Conservation (phyloP, 495 filamentous ascomycete species). For the Aspergillus incahuasiensis region DNA sequence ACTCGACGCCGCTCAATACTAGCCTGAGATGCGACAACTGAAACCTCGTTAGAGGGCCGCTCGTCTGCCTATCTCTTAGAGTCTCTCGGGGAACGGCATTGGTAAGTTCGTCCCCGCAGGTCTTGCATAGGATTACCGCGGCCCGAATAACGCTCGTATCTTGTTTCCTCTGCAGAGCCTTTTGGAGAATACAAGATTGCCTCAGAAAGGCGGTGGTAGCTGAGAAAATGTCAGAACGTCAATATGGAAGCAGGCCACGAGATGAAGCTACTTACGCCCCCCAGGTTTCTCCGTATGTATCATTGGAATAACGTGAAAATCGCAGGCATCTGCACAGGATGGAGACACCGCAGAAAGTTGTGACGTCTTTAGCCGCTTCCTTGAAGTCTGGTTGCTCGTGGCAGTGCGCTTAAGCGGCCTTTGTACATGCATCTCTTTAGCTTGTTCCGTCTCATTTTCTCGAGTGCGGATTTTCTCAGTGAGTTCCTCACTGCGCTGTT, state of each 20-base stretch:
- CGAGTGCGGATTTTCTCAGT: constrained; percentile 17
- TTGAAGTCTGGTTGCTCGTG: not conserved
- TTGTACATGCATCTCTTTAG: not conserved
- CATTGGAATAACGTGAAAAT: no score
- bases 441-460: not conserved
- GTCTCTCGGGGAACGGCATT: constrained; percentile 8
- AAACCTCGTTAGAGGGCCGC: not conserved
- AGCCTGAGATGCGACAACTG: constrained; percentile 15
- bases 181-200: constrained; percentile 32
- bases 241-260: not conserved
- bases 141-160: constrained; percentile 20
- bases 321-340: not conserved
- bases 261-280: constrained; percentile 9
- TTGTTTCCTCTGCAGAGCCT: constrained; percentile 25
- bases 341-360: not conserved
- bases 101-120: constrained; percentile 19
- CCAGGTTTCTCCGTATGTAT: no score
- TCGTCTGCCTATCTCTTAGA: not conserved
- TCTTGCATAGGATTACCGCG: constrained; percentile 27
- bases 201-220: constrained; percentile 26
- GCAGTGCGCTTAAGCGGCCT: constrained; percentile 27
- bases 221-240: not conserved
- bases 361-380: constrained; percentile 26
- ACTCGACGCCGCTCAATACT: constrained; percentile 20
- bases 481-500: constrained; percentile 32